Evolutionary conservation across 768 basidiomycete species (phyloP).

Genomic region (Suillus clintonianus): DNA sequence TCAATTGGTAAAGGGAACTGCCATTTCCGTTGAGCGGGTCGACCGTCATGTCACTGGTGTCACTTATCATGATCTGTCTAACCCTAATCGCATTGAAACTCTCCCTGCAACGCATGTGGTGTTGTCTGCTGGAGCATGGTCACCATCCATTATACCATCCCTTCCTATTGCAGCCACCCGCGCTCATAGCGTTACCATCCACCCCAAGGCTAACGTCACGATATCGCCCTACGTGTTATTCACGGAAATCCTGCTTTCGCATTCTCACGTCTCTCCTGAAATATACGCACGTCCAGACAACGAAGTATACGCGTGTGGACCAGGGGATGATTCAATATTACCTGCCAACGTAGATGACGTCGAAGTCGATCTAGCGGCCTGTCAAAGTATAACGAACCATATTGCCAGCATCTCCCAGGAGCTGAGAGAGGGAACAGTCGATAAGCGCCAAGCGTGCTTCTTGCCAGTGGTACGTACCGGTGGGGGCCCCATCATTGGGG

Average conservation of each 20-base stretch:
- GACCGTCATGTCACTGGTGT: slow-evolving; percentile 50
- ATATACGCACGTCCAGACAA: slow-evolving; percentile 72
- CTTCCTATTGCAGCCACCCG: slow-evolving; percentile 66
- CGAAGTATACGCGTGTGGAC: slow-evolving; percentile 78
- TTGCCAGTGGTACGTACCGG: slow-evolving; percentile 61
- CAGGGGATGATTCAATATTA: slow-evolving; percentile 71
- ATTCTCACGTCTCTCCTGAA: slow-evolving; percentile 51
- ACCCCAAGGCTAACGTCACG: slow-evolving; percentile 40
- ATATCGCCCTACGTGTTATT: slow-evolving; percentile 83
- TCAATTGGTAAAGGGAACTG: slow-evolving; percentile 47
- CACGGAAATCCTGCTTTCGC: slow-evolving; percentile 62
- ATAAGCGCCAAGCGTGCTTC: slow-evolving; percentile 72
- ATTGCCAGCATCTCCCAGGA: slow-evolving; percentile 64
- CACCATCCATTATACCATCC: slow-evolving; percentile 54
- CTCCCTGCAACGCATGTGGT: slow-evolving; percentile 69
- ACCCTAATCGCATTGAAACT: slow-evolving; percentile 27
- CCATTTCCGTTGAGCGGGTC: slow-evolving; percentile 45
- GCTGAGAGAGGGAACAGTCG: slow-evolving; percentile 54
- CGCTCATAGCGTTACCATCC: slow-evolving; percentile 74
- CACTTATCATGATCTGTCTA: slow-evolving; percentile 30
- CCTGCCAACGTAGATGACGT: slow-evolving; percentile 77
- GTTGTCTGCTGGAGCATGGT: slow-evolving; percentile 88
- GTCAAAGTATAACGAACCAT: slow-evolving; percentile 54
- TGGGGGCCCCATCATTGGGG: slow-evolving; percentile 75
- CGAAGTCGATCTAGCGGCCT: slow-evolving; percentile 53